A percentile compares a stretch with the other conserved stretches of the same genome.
Evolutionary conservation across 352 stramenopile species (phyloP).

Genomic region (Blastocystis sp.): DNA sequence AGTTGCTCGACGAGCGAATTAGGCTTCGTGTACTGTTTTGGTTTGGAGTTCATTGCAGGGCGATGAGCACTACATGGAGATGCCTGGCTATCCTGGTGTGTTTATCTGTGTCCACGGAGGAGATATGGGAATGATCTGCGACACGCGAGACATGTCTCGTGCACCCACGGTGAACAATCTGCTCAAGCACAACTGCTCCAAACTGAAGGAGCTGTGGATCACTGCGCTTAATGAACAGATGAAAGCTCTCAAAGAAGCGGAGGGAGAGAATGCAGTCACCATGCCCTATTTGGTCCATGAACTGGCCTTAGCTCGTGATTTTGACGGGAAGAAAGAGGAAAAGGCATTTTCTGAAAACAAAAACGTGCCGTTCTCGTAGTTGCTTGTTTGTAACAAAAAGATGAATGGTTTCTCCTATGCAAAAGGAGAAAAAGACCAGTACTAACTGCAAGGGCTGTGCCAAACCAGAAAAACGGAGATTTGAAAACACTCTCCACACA

Average conservation of each 20-base stretch:
- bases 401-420: not conserved
- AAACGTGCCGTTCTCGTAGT: constrained; percentile 1
- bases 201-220: constrained; percentile 58
- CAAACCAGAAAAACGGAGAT: not conserved
- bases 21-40: not conserved
- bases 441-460: not conserved
- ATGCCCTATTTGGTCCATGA: constrained; percentile 12
- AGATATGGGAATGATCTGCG: not conserved
- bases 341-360: not conserved
- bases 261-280: constrained; percentile 17
- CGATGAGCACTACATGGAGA: constrained; percentile 25
- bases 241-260: constrained; percentile 40
- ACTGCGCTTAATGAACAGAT: constrained; percentile 44
- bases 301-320: not conserved
- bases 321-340: not conserved
- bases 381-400: not conserved
- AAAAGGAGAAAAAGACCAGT: not conserved
- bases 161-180: constrained; percentile 58
- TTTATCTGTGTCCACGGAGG: constrained; percentile 50
- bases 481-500: not conserved
- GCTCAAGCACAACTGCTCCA: constrained; percentile 22
- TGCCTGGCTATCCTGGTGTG: constrained; percentile 51
- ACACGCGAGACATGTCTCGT: constrained; percentile 41
- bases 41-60: not conserved
- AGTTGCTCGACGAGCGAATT: constrained; percentile 10